Evolutionary conservation across 805 yeast genomes (phyloP), one percentile per base, ranked within the genome.

Genomic region (Babjeviella inositovora): DNA sequence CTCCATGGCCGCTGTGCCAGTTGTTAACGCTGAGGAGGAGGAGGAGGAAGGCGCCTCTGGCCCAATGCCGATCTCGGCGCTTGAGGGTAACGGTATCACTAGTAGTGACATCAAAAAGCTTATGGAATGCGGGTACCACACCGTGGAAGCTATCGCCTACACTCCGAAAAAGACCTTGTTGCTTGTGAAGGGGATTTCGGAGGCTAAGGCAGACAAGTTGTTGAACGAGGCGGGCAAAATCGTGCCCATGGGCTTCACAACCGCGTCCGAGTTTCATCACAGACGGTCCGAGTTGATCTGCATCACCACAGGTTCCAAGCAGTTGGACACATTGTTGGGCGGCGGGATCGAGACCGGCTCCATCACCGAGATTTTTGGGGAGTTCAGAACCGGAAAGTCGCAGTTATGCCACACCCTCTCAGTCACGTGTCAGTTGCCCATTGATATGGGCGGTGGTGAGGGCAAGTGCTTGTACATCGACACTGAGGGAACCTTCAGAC

Each of bases 271-370:
- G 44, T 82, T 81, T 44, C 95, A 84, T 45, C 69, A 73, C 37
- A 65, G 95, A 38, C 62, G 97, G 37, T 70, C 87, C 5, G 94
- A 84, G 43, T 64, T 90, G 49, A 84, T 90, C 27, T 79, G 95
- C 39, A 56, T 90, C 26, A 85, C 97, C 2, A 87, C 98, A 0
- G 98, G 98, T 1, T 84, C 97, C 3, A 82, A 84, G 41, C 87
- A 82, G 39, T 57, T 90, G 20, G 98, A 90, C 45, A 82, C 94
- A 2, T 55, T 90, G 23, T 56, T 90, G 18, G 96, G 96, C 7
- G 98, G 98, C 25, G 98, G 98, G 19, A 66, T 90, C 24, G 98
- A 90, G 46, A 90, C 98, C 0, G 98, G 98, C 2, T 79, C 94
- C 2, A 76, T 90, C 33, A 90, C 98, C 2, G 98, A 90, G 50